phyloP scores from a whole-genome alignment of 2,329 filamentous ascomycete species.

The Rhexocercosporidium sp. region DNA sequence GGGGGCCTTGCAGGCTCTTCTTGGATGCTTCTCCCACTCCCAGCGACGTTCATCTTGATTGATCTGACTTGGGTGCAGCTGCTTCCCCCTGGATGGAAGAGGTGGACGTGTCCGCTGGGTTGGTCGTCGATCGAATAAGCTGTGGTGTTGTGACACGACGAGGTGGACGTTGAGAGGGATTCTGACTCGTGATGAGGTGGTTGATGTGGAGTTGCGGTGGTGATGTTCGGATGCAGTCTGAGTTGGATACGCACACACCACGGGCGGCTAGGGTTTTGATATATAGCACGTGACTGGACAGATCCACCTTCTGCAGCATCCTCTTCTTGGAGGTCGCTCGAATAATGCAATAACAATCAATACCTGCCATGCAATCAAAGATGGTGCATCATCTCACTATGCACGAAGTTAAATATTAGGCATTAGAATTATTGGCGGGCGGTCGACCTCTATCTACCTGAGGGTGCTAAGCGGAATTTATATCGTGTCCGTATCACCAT shows the following conservation, averaged over 20 bases:
- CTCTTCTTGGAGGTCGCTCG: not conserved
- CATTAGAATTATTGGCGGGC: not conserved
- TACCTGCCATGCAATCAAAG: not conserved
- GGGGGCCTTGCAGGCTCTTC: not conserved
- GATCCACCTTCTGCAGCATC: not conserved
- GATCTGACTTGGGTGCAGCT: not conserved
- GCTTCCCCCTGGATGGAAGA: not conserved
- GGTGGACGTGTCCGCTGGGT: slow-evolving; percentile 5
- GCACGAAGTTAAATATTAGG: not conserved
- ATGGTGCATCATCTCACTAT: not conserved
- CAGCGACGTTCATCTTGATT: slow-evolving; percentile 10
- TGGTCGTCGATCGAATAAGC: slow-evolving; percentile 13
- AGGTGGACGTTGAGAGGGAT: slow-evolving; percentile 19
- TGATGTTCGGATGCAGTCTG: not conserved
- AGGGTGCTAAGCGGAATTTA: not conserved
- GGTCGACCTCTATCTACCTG: not conserved
- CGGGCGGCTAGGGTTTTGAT: not conserved
- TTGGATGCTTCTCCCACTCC: not conserved
- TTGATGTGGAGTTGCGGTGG: slow-evolving; percentile 11
- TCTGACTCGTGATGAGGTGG: slow-evolving; percentile 10
- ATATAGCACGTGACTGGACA: not conserved
- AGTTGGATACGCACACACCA: not conserved
- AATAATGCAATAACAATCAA: not conserved
- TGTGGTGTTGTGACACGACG: slow-evolving; percentile 1
- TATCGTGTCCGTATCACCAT: slow-evolving; percentile 11